phyloP scores from a whole-genome alignment of 2,329 filamentous ascomycete genomes.

The Coniella lustricola region DNA sequence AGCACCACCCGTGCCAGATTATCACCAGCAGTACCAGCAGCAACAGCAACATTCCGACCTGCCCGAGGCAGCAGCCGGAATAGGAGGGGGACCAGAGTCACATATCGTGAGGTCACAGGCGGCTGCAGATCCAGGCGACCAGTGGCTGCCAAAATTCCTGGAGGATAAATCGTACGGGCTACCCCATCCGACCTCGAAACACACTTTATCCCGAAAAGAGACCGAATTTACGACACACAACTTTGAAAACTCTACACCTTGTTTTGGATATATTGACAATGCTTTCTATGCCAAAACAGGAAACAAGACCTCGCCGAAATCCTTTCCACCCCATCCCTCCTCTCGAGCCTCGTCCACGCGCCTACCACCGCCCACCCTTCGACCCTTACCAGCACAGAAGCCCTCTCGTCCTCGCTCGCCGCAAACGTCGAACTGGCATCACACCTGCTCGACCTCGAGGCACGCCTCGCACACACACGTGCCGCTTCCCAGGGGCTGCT shows the following conservation, averaged over 20 bases:
- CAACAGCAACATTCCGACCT: conserved; percentile 18
- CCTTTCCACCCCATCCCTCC: conserved; percentile 56
- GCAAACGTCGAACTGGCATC: conserved; percentile 66
- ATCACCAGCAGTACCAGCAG: neutral
- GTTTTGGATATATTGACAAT: too few relatives aligned
- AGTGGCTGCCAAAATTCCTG: conserved; percentile 72
- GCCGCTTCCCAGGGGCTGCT: conserved; percentile 72
- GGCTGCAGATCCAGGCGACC: conserved; percentile 54
- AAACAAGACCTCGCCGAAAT: conserved; percentile 72
- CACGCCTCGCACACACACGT: conserved; percentile 52
- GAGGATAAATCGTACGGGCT: conserved; percentile 71
- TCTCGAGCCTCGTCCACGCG: conserved; percentile 67
- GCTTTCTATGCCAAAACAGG: too few relatives aligned
- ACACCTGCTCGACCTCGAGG: conserved; percentile 54
- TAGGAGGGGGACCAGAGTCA: conserved; percentile 21
- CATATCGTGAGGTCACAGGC: conserved; percentile 26
- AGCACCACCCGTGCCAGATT: conserved; percentile 30
- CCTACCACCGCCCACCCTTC: conserved; percentile 65
- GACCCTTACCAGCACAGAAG: conserved; percentile 55
- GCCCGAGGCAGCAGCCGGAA: conserved; percentile 18
- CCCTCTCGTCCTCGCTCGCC: conserved; percentile 57
- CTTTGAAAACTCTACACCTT: too few relatives aligned
- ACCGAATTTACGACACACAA: too few relatives aligned
- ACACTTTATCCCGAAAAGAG: too few relatives aligned
- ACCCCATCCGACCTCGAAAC: neutral